These are phyloP conservation scores for Rhizopogon roseolus DNA, from an alignment of 768 basidiomycete genomes.

Conservation along the genomic window DNA sequence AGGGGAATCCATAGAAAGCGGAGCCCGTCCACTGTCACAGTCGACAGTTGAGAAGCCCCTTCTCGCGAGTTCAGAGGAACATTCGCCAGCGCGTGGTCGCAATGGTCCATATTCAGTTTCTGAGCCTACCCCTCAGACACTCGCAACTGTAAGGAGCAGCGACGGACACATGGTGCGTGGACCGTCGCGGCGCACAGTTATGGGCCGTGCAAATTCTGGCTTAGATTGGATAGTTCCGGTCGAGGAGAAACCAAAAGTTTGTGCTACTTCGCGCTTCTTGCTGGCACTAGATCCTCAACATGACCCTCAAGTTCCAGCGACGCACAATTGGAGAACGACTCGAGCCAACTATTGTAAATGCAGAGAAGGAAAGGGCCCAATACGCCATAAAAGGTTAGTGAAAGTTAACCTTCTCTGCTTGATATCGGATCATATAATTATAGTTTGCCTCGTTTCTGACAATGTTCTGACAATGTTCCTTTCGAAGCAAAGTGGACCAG, in stretches of 20 bases:
- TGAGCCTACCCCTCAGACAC: slow-evolving; percentile 1
- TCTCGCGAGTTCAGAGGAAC: slow-evolving; percentile 6
- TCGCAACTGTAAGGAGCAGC: slow-evolving; percentile 9
- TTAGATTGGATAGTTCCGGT: slow-evolving; percentile 25
- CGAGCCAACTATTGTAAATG: slow-evolving; percentile 46
- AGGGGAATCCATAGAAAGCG: neutral
- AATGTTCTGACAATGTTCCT: slow-evolving; percentile 2
- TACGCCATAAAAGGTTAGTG: slow-evolving; percentile 39
- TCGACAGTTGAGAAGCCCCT: slow-evolving; percentile 7
- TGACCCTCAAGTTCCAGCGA: slow-evolving; percentile 11
- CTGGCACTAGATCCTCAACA: neutral
- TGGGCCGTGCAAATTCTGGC: neutral
- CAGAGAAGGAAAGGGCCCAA: slow-evolving; percentile 39
- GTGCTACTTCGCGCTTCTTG: slow-evolving; percentile 1
- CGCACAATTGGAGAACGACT: slow-evolving; percentile 50
- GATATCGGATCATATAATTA: neutral
- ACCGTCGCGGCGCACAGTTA: slow-evolving; percentile 6
- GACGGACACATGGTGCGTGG: slow-evolving; percentile 11
- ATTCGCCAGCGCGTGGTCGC: neutral
- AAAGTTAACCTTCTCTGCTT: neutral
- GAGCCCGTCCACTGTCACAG: neutral
- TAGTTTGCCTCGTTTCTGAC: neutral
- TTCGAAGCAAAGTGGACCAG: slow-evolving; percentile 26
- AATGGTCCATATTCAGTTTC: slow-evolving; percentile 7
- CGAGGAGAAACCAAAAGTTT: slow-evolving; percentile 13